Conservation (phyloP, 2,329 filamentous ascomycete genomes). For the Xylariomycetidae sp. region DNA sequence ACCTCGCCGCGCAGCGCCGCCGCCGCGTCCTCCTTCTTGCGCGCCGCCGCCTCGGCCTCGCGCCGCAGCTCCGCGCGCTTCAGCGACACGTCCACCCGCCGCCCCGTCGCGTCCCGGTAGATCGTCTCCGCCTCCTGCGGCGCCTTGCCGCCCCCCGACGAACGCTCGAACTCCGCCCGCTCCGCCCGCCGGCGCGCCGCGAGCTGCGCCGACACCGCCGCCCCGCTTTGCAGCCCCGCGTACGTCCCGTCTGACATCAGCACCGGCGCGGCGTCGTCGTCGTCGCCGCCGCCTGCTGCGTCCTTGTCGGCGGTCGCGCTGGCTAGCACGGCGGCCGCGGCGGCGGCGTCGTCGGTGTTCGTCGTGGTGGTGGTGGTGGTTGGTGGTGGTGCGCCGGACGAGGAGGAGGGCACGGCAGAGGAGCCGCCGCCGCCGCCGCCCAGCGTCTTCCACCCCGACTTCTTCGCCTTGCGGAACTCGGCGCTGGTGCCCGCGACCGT, state of each 20-base stretch:
- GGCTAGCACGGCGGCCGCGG: conserved; percentile 54
- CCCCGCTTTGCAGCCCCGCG: conserved; percentile 80
- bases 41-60: conserved; percentile 58
- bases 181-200: conserved; percentile 52
- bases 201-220: conserved; percentile 65
- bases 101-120: conserved; percentile 88
- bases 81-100: conserved; percentile 91
- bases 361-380: conserved; percentile 54
- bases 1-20: conserved; percentile 79
- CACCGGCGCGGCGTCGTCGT: conserved; percentile 29
- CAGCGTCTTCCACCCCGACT: conserved; percentile 73
- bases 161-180: conserved; percentile 18
- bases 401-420: conserved; percentile 22
- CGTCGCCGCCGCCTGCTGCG: conserved; percentile 36
- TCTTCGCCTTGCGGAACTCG: conserved; percentile 70
- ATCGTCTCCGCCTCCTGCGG: conserved; percentile 70
- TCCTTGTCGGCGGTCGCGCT: conserved; percentile 58
- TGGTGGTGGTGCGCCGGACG: conserved; percentile 18
- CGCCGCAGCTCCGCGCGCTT: conserved; percentile 80
- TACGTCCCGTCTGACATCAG: conserved; percentile 84
- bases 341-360: conserved; percentile 43
- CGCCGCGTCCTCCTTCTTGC: conserved; percentile 63
- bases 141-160: conserved; percentile 39
- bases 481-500: conserved; percentile 46
- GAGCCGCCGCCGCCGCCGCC: conserved; percentile 47